phyloP scores from a whole-genome alignment of 2,329 filamentous ascomycete genomes.

The Samsoniella hepiali region DNA sequence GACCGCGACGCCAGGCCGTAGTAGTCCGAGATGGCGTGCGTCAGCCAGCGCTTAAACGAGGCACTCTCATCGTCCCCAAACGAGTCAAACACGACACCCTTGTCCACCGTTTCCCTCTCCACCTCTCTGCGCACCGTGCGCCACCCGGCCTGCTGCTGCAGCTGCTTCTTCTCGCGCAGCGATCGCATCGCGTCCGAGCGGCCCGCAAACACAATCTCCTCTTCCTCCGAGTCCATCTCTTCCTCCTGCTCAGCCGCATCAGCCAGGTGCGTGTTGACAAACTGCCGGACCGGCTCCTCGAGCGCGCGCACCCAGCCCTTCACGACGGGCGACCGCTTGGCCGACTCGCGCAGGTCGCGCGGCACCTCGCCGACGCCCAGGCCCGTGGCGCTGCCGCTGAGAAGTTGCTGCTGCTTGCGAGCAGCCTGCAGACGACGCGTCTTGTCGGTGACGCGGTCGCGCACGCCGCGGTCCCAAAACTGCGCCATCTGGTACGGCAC shows the following conservation, averaged over 20 bases:
- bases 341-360: conserved; percentile 72
- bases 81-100: conserved; percentile 76
- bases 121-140: conserved; percentile 51
- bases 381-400: conserved; percentile 39
- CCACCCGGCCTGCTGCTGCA: conserved; percentile 35
- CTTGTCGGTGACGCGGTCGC: conserved; percentile 49
- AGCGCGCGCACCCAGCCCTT: conserved; percentile 77
- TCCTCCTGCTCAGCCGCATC: neutral
- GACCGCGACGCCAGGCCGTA: conserved; percentile 86
- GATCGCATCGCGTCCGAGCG: conserved; percentile 57
- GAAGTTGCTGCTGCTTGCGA: conserved; percentile 46
- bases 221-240: conserved; percentile 50
- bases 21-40: conserved; percentile 87
- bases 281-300: conserved; percentile 78
- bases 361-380: conserved; percentile 61
- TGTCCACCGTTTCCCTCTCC: conserved; percentile 57
- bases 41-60: conserved; percentile 81
- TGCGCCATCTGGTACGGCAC: conserved; percentile 89
- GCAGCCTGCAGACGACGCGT: conserved; percentile 37
- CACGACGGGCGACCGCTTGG: conserved; percentile 77
- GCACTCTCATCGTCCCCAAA: conserved; percentile 71
- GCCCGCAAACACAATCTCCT: conserved; percentile 90
- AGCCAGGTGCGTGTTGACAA: conserved; percentile 49
- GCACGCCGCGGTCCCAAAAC: conserved; percentile 67
- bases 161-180: conserved; percentile 38